Percentiles rank a stretch among this genome's conserved stretches.
Evolutionary conservation across 2,329 filamentous ascomycete genomes (phyloP).

Genomic region (Neocatenulostroma microsporum): DNA sequence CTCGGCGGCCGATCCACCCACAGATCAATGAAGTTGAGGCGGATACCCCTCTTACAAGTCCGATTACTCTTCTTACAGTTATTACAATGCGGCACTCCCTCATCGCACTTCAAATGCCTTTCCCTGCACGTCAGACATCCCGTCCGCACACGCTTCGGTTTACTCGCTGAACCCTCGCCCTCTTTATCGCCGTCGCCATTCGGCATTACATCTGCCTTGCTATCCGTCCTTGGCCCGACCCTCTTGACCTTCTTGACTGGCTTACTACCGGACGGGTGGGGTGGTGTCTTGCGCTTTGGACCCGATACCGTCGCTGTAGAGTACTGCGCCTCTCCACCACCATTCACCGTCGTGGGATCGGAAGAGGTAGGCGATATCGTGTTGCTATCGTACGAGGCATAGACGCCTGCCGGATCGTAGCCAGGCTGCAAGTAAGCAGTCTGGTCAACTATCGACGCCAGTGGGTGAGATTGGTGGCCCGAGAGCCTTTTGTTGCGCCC

Average conservation of each 20-base stretch:
- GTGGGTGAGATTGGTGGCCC: conserved; percentile 11
- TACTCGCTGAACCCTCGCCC: conserved; percentile 36
- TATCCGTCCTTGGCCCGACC: conserved; percentile 21
- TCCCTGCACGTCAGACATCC: conserved; percentile 87
- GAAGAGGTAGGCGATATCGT: conserved; percentile 11
- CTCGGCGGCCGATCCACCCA: conserved; percentile 59
- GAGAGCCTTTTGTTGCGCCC: neutral
- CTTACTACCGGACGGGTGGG: conserved; percentile 18
- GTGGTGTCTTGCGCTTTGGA: conserved; percentile 23
- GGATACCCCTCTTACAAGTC: conserved; percentile 74
- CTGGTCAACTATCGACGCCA: conserved; percentile 41
- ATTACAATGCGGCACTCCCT: conserved; percentile 56
- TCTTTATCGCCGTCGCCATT: conserved; percentile 27
- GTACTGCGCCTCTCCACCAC: conserved; percentile 1
- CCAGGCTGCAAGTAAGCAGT: conserved; percentile 74
- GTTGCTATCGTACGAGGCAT: conserved; percentile 15
- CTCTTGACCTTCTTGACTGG: conserved; percentile 26
- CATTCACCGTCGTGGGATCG: conserved; percentile 4
- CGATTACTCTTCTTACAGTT: conserved; percentile 87
- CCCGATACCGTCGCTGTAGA: neutral
- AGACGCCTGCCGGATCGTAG: conserved; percentile 67
- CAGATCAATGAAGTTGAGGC: conserved; percentile 86
- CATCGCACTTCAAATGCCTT: conserved; percentile 85
- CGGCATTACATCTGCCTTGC: conserved; percentile 16
- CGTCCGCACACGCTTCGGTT: conserved; percentile 80